phyloP scores from a whole-genome alignment of 352 stramenopile genomes.

The Phytopythium kandeliae region DNA sequence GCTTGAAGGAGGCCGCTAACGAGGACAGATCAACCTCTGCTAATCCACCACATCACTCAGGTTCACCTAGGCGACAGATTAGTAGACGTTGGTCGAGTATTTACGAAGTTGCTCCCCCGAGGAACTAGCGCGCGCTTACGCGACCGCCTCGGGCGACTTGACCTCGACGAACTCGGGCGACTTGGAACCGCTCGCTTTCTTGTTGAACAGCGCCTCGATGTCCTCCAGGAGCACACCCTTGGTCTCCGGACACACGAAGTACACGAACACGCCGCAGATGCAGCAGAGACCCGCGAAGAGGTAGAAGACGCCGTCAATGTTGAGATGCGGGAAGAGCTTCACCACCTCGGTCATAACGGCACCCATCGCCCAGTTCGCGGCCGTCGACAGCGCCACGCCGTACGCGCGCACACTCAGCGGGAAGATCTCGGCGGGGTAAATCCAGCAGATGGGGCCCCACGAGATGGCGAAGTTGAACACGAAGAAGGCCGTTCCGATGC shows the following conservation, averaged over 20 bases:
- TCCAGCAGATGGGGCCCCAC: slow-evolving; percentile 30
- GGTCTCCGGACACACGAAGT: slow-evolving; percentile 26
- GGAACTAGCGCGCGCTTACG: no score
- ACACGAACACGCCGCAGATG: slow-evolving; percentile 38
- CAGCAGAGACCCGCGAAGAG: slow-evolving; percentile 40
- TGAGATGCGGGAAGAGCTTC: slow-evolving; percentile 44
- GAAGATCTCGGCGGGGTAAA: slow-evolving; percentile 36
- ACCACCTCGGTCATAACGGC: slow-evolving; percentile 44
- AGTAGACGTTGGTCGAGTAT: no score
- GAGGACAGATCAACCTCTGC: no score
- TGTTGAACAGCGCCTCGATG: slow-evolving; percentile 1
- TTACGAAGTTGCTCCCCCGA: no score
- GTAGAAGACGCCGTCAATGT: slow-evolving; percentile 52
- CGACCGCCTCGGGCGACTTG: not conserved
- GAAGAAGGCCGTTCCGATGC: slow-evolving; percentile 30
- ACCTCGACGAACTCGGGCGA: slow-evolving; percentile 11
- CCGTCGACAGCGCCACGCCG: slow-evolving; percentile 41
- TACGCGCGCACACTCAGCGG: slow-evolving; percentile 32
- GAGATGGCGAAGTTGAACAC: slow-evolving; percentile 36
- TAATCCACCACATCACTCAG: no score
- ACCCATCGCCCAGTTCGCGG: slow-evolving; percentile 44
- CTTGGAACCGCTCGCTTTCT: slow-evolving; percentile 8
- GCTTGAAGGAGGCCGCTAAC: no score
- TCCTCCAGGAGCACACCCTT: slow-evolving; percentile 4
- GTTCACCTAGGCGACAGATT: no score